These are phyloP conservation scores for Trypanosoma mega DNA, from an alignment of 208 protist species.

Conservation along the genomic window DNA sequence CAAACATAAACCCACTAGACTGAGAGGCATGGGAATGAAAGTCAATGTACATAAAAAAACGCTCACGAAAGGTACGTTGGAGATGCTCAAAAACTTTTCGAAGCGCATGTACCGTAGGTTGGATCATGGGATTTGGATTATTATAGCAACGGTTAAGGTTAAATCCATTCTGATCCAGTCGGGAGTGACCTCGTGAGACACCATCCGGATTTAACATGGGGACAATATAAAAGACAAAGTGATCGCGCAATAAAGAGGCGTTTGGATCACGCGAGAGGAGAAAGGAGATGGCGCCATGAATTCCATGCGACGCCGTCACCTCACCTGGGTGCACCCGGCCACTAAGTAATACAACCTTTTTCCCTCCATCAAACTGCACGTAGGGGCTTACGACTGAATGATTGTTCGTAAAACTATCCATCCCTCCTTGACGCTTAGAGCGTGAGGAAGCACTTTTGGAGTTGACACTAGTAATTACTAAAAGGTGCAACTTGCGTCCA, in stretches of 20 bases:
- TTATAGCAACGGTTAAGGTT: slow-evolving; percentile 96
- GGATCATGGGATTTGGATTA: slow-evolving; percentile 57
- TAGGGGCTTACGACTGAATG: slow-evolving; percentile 49
- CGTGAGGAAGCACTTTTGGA: not conserved
- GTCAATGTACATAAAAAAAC: slow-evolving; percentile 90
- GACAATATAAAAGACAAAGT: slow-evolving; percentile 93
- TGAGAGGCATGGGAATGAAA: slow-evolving; percentile 94
- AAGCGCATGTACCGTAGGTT: slow-evolving; percentile 85
- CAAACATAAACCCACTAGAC: slow-evolving; percentile 90
- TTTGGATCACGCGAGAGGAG: slow-evolving; percentile 67
- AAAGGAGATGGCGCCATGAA: slow-evolving; percentile 91
- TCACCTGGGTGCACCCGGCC: slow-evolving; percentile 94
- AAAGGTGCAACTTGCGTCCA: slow-evolving; percentile 78
- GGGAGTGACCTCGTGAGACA: slow-evolving; percentile 90
- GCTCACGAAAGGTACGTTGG: slow-evolving; percentile 51
- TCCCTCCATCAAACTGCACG: slow-evolving; percentile 68
- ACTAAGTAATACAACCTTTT: slow-evolving; percentile 87
- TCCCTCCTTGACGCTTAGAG: slow-evolving; percentile 5
- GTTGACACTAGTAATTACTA: slow-evolving; percentile 70
- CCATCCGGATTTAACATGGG: slow-evolving; percentile 95
- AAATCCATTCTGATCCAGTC: slow-evolving; percentile 86
- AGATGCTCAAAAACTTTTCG: slow-evolving; percentile 78
- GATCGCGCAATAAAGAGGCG: slow-evolving; percentile 67
- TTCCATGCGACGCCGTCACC: slow-evolving; percentile 85
- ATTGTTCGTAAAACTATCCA: slow-evolving; percentile 1